Evolutionary conservation across 441 rosid species (phyloP), one percentile per base, ranked within the genome.

Genomic region (Croton laevigatus): DNA sequence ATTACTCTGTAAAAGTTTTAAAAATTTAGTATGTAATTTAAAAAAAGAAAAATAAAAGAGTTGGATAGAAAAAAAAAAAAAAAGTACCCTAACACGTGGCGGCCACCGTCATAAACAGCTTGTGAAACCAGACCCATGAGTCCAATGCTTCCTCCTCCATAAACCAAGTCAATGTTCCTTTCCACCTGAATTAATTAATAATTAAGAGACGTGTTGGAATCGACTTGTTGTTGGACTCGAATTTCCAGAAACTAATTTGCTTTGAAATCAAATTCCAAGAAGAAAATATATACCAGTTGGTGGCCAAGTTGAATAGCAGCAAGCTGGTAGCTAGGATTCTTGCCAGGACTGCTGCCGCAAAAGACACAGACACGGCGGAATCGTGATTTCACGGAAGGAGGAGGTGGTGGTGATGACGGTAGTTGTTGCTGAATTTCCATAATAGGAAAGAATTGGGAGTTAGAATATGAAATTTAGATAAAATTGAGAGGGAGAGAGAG

Each of bases 141-240:
- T 51, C 98, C 97, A 83, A 94, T 91, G 87, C 97, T 93, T 60
- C 98, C 97, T 34, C 98, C 98, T 77, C 98, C 98, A 78, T 93
- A 93, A 72, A 93, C 97, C 76, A 93, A 85, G 85, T 93, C 96
- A 77, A 93, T 91, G 86, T 89, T 89, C 86, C 87, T 87, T 57
- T 79, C 77, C 59, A 91, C 96, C 97, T 94, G 74, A 48, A 73
- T 60, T 59, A 51, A 42, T 68, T 11, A 16, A 65, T 4, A 8
- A 0, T 5, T 3, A 32, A 53, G 49, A 53, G 70, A 55, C 61
- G 51, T 36, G 61, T 37, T 12, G 20, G 48, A 67, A n/a, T n/a
- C 6, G 53, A 19, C 16, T 14, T 0, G 7, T 13, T 13, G 2
- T 49, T 17, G 53, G 7, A 45, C 32, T 27, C 32, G 32, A 27